A percentile compares a stretch with the other conserved stretches of the same genome.
phyloP scores from a whole-genome alignment of 2,329 filamentous ascomycete species.

The Neobulgaria alba region DNA sequence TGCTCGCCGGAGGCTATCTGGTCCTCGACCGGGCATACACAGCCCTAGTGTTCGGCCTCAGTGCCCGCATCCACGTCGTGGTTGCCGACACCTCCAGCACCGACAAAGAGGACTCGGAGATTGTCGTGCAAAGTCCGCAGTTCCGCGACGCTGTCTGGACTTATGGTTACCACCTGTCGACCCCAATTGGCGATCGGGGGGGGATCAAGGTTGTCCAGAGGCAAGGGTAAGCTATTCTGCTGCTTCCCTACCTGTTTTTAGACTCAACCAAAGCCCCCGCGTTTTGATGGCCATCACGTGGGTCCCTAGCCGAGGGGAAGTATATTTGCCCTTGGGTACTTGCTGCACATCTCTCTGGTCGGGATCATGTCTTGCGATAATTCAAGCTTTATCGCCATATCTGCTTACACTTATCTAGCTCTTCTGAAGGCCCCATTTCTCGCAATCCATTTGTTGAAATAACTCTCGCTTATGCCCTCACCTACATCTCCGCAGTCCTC shows the following conservation, averaged over 20 bases:
- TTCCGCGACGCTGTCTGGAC: constrained; percentile 82
- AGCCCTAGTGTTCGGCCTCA: constrained; percentile 61
- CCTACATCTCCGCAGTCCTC: constrained; percentile 53
- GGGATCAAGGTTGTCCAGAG: constrained; percentile 76
- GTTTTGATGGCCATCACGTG: too few relatives aligned
- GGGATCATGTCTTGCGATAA: not conserved
- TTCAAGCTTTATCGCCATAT: too few relatives aligned
- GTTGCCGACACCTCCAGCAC: constrained; percentile 48
- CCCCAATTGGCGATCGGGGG: constrained; percentile 47
- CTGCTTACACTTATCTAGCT: constrained; percentile 9
- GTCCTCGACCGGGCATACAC: constrained; percentile 84
- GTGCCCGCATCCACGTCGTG: constrained; percentile 58
- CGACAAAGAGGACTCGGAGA: constrained; percentile 58
- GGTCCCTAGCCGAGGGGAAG: too few relatives aligned
- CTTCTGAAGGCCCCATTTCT: constrained; percentile 35
- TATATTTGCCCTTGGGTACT: not conserved
- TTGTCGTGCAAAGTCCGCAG: constrained; percentile 86
- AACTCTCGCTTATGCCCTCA: constrained; percentile 77
- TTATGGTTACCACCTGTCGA: constrained; percentile 65
- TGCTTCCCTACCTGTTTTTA: too few relatives aligned
- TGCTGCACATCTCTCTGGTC: not conserved
- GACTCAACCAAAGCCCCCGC: too few relatives aligned
- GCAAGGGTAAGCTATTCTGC: constrained; percentile 48
- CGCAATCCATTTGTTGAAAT: constrained; percentile 88
- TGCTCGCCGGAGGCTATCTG: constrained; percentile 89